Percentiles rank a stretch among this genome's conserved stretches.
Conservation (phyloP, 23 red algal species). For the Cyanidiococcus yangmingshanensis region DNA sequence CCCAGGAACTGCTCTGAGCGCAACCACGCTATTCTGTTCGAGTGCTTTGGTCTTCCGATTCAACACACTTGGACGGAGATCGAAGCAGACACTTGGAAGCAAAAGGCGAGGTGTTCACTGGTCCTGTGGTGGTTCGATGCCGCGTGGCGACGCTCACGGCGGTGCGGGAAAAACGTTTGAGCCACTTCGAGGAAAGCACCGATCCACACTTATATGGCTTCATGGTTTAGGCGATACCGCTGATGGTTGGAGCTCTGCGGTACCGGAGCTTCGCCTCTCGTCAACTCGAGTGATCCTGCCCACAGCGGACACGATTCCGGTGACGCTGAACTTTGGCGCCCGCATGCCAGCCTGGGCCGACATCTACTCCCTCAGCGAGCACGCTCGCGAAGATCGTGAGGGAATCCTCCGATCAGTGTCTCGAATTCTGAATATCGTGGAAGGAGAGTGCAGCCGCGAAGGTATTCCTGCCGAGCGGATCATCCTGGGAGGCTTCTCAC, state of each 20-base stretch:
- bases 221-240: slow-evolving; percentile 73
- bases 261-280: slow-evolving; percentile 49
- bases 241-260: slow-evolving; percentile 48
- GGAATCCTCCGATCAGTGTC: slow-evolving; percentile 41
- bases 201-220: slow-evolving; percentile 50
- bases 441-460: slow-evolving; percentile 29
- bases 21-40: no score
- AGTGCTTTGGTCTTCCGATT: no score
- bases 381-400: slow-evolving; percentile 35
- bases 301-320: slow-evolving; percentile 26
- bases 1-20: no score
- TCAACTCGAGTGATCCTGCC: slow-evolving; percentile 62
- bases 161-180: slow-evolving; percentile 39
- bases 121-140: no score
- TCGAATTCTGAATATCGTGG: slow-evolving; percentile 44
- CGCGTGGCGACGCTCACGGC: slow-evolving; percentile 50
- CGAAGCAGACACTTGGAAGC: no score
- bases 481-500: slow-evolving; percentile 74
- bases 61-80: no score
- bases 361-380: slow-evolving; percentile 42
- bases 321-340: slow-evolving; percentile 32
- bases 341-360: slow-evolving; percentile 49
- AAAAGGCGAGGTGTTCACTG: no score
- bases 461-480: slow-evolving; percentile 54
- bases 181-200: slow-evolving; percentile 32